Evolutionary conservation across 2,329 filamentous ascomycete species (phyloP).

Genomic region (Cytospora leucostoma): DNA sequence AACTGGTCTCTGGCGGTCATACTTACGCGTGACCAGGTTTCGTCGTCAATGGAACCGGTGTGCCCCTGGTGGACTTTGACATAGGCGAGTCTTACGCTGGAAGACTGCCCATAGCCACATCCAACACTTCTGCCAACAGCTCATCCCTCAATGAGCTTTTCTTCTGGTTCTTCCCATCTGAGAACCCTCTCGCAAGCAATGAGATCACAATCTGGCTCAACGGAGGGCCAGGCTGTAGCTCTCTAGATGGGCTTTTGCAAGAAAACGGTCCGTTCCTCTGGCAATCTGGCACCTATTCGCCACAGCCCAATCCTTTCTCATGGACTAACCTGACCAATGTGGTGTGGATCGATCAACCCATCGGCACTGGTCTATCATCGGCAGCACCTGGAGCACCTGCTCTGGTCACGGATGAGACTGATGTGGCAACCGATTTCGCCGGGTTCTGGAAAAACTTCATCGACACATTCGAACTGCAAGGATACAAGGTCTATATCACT

Average conservation of each 20-base stretch:
- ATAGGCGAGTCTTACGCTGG: constrained; percentile 68
- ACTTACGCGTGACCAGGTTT: constrained; percentile 48
- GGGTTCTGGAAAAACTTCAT: constrained; percentile 76
- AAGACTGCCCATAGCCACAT: constrained; percentile 57
- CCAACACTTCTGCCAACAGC: constrained; percentile 37
- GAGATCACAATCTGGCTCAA: constrained; percentile 66
- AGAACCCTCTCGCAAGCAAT: constrained; percentile 50
- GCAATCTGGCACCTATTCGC: constrained; percentile 65
- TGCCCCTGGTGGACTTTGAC: constrained; percentile 72
- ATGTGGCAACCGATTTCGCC: constrained; percentile 66
- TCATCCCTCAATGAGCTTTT: constrained; percentile 50
- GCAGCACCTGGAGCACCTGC: constrained; percentile 54
- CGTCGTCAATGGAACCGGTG: constrained; percentile 61
- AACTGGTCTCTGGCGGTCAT: accelerated
- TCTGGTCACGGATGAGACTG: constrained; percentile 62
- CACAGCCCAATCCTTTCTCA: constrained; percentile 63
- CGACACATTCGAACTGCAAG: constrained; percentile 62
- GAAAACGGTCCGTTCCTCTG: constrained; percentile 72
- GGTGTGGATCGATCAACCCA: constrained; percentile 69
- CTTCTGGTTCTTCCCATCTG: constrained; percentile 69
- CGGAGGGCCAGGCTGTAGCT: constrained; percentile 57
- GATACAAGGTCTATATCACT: constrained; percentile 66
- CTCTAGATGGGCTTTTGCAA: constrained; percentile 66
- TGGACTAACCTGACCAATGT: constrained; percentile 75
- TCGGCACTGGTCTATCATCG: constrained; percentile 62